Conservation (phyloP, 148 eudicot species). For the Tetragonia tetragonoides region DNA sequence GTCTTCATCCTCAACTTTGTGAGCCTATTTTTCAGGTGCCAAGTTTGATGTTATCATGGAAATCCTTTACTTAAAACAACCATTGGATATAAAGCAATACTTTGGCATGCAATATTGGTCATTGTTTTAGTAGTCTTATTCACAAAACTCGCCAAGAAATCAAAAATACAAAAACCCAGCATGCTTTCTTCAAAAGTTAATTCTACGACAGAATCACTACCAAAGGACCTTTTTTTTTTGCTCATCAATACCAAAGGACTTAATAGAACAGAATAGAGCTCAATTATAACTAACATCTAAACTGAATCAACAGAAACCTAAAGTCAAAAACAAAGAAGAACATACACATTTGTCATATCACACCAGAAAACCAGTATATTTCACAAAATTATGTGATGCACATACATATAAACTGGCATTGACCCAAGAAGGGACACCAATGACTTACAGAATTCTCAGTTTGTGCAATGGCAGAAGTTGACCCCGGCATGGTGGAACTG, state of each 20-base stretch:
- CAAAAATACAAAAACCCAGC: background rate
- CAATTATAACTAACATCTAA: too few relatives aligned
- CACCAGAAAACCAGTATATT: background rate
- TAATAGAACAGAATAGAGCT: too few relatives aligned
- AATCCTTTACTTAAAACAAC: slow-evolving; percentile 17
- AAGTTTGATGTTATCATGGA: slow-evolving; percentile 39
- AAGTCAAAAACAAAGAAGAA: background rate
- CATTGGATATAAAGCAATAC: background rate
- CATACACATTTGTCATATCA: background rate
- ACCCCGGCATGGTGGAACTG: slow-evolving; percentile 37
- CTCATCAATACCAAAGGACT: too few relatives aligned
- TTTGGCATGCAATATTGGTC: background rate
- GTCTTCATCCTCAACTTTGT: slow-evolving; percentile 44
- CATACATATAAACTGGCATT: background rate
- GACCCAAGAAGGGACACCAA: background rate
- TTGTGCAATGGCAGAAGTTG: slow-evolving; percentile 8
- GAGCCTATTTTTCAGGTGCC: slow-evolving; percentile 60
- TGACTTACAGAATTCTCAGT: slow-evolving; percentile 50
- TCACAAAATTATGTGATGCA: background rate
- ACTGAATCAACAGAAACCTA: too few relatives aligned
- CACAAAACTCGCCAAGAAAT: background rate
- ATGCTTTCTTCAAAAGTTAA: too few relatives aligned
- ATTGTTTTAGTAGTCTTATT: background rate
- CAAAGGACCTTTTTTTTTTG: too few relatives aligned
- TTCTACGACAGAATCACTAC: too few relatives aligned